Base-by-base conservation (phyloP, 345 rosid genomes). In the Ceriops zippeliana region DNA sequence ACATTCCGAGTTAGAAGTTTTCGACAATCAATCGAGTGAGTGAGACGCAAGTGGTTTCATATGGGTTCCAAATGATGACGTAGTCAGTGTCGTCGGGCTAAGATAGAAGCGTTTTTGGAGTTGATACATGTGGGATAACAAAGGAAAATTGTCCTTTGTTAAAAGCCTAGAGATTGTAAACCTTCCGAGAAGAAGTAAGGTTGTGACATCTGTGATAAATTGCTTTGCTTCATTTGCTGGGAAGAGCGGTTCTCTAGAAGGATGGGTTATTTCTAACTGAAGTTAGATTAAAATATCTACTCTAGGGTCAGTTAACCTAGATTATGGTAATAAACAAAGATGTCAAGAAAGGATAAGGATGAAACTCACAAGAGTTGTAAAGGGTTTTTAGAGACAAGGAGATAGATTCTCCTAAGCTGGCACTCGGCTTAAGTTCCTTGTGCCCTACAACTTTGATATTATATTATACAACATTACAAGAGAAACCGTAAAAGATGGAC, bases 341-440 rank as follows among this genome's bases (percentile, higher is more conserved):
- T 59, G 62, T 70, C 71, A 77, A 75, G 66, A 66, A 80, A 22
- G 83, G 89, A 85, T 85, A 85, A 82, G 86, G 86, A 82, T 80
- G 84, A 72, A 72, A 73, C 34, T 20, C 52, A 52, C 2, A 6
- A 61, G 51, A 9, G 51, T 35, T 42, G 32, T 35, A 0, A 38
- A 42, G 57, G 31, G 6, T 42, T 67, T 27, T 62, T 16, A 72
- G 57, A 66, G 53, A 64, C 22, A 65, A 53, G 62, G 60, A 28
- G 73, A 75, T 30, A 73, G 80, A 67, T 72, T 66, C 83, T 67
- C 32, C 15, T 61, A 73, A 58, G 70, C 75, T 66, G 76, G 66
- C 81, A 42, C 49, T 15, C 17, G 63, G 35, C 38, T 65, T 62
- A 62, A 67, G 63, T 73, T 67, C 73, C 67, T 63, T 58, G 68